Conservation (phyloP, 148 eudicot genomes). For the Salicornia ramosissima region DNA sequence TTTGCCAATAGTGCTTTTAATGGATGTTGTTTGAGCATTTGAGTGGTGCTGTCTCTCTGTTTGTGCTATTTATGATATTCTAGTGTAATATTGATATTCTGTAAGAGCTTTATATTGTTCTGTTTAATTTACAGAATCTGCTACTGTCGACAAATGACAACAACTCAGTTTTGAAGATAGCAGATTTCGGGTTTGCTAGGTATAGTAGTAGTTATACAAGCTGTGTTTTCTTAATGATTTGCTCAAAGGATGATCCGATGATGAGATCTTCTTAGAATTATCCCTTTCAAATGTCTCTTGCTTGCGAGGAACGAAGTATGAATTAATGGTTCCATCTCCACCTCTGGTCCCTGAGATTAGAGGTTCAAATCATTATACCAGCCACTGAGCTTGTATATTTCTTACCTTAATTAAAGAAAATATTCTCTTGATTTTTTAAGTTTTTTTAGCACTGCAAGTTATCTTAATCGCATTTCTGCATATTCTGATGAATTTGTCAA, state of each 20-base stretch:
- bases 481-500: no score
- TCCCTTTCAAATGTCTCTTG: not conserved
- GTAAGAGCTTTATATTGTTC: constrained; percentile 1
- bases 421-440: no score
- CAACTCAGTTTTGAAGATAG: constrained; percentile 76
- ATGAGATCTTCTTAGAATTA: not conserved
- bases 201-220: constrained; percentile 24
- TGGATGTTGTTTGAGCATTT: not conserved
- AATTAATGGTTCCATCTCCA: no score
- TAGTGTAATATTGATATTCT: not conserved
- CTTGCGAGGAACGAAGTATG: no score
- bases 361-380: no score
- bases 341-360: no score
- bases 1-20: not conserved
- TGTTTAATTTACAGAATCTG: constrained; percentile 61
- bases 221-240: not conserved
- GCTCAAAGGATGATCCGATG: not conserved
- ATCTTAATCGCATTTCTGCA: no score
- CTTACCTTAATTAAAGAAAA: no score
- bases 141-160: constrained; percentile 60
- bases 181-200: constrained; percentile 99
- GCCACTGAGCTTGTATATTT: no score
- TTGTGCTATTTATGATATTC: not conserved
- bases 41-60: not conserved
- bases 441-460: no score